These are phyloP conservation scores for Papiliotrema nemorosa DNA, from an alignment of 1,284 basidiomycete genomes.

Conservation along the genomic window DNA sequence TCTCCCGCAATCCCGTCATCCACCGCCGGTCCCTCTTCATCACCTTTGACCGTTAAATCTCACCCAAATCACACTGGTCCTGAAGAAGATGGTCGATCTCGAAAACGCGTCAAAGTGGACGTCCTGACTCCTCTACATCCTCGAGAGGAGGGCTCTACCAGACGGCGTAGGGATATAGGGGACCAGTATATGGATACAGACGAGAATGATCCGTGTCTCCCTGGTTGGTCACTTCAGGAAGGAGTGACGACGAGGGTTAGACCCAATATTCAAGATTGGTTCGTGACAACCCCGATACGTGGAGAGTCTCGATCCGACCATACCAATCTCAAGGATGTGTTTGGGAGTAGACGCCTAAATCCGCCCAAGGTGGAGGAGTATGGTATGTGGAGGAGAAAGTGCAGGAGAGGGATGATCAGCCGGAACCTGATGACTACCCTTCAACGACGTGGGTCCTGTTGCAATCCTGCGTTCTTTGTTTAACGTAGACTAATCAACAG, in stretches of 20 bases:
- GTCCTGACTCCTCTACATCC: neutral
- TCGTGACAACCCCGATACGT: slow-evolving; percentile 5
- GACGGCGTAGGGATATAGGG: no score
- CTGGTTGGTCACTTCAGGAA: no score
- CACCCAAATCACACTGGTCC: neutral
- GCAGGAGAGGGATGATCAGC: neutral
- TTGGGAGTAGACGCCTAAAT: neutral
- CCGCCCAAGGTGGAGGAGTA: neutral
- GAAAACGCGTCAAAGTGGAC: slow-evolving; percentile 17
- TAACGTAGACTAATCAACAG: neutral
- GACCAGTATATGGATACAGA: neutral
- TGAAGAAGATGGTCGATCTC: neutral
- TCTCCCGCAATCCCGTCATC: slow-evolving; percentile 1
- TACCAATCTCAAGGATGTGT: neutral
- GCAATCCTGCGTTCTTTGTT: neutral
- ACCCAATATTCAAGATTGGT: slow-evolving; percentile 21
- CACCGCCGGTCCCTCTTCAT: slow-evolving; percentile 3
- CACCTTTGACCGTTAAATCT: neutral
- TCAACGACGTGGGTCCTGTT: neutral
- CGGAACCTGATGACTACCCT: neutral
- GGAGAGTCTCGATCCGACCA: neutral
- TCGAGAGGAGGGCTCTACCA: no score
- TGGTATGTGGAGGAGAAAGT: neutral
- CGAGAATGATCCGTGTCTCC: neutral
- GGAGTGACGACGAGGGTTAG: no score